Evolutionary conservation across 2,329 filamentous ascomycete genomes (phyloP).

Genomic region (Aureobasidium sp.): DNA sequence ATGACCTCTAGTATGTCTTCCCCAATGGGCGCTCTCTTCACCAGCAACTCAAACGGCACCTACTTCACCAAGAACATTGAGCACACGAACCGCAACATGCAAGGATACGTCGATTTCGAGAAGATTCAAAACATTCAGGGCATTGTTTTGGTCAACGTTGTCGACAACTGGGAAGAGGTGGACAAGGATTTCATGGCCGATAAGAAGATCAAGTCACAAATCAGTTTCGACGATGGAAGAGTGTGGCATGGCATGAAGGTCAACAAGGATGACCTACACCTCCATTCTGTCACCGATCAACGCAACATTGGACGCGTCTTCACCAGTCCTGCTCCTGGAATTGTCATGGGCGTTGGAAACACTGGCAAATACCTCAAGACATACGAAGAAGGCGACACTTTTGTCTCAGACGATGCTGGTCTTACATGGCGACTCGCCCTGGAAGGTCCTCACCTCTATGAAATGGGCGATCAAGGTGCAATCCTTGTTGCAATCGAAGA

Average conservation of each 20-base stretch:
- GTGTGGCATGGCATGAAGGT: constrained; percentile 65
- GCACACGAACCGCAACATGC: constrained; percentile 75
- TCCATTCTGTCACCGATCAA: constrained; percentile 85
- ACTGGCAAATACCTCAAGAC: constrained; percentile 63
- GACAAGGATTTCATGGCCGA: constrained; percentile 37
- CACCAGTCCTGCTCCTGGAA: constrained; percentile 84
- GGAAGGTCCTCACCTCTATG: constrained; percentile 83
- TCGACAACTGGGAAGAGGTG: constrained; percentile 77
- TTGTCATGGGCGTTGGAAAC: constrained; percentile 93
- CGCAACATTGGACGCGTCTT: constrained; percentile 79
- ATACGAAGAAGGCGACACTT: constrained; percentile 70
- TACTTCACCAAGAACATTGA: constrained; percentile 90
- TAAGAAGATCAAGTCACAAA: constrained; percentile 69
- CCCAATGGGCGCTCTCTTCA: constrained; percentile 81
- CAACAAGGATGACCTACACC: constrained; percentile 57
- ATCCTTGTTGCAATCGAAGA: constrained; percentile 77
- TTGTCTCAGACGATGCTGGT: constrained; percentile 84
- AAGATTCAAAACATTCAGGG: constrained; percentile 88
- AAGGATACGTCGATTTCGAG: constrained; percentile 85
- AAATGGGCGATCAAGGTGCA: constrained; percentile 89
- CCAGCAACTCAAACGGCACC: constrained; percentile 94
- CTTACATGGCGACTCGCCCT: constrained; percentile 69
- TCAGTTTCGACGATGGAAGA: constrained; percentile 92
- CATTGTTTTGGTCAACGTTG: constrained; percentile 80
- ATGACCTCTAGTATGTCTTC: constrained; percentile 57